Base-by-base conservation (phyloP, 2,329 filamentous ascomycete species). In the Aspergillus ustus region DNA sequence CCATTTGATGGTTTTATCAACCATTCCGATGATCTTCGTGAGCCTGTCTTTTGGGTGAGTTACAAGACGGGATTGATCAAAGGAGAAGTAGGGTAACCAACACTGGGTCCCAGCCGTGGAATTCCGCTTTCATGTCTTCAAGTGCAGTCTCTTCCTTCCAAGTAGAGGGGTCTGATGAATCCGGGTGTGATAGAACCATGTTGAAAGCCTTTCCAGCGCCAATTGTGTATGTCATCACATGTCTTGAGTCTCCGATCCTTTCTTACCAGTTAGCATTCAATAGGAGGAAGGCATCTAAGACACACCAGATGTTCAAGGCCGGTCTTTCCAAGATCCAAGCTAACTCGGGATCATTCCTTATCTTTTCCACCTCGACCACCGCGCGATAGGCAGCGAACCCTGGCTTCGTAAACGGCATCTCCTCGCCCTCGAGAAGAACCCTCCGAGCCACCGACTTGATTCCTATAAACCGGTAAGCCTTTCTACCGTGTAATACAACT, bases 151-250 rank as follows among this genome's bases (percentile, higher is more conserved):
- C 43, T 43, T 63, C 13, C 60, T 69, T 71, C 74, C 76, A 5
- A 4, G 69, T 73, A 1, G 66, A 57, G 0, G 76, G 72, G 34
- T 80, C 74, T 0, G 68, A 69, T 6, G 68, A 52, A 62, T 82
- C 80, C 8, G 70, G 70, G 63, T 82, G 79, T 6, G 78, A 81
- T 0, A 82, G 67, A 0, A 82, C 80, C 76, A 82, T 78, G 63
- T 82, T 82, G 69, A 82, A 82, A 0, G 77, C 72, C 49, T 77
- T 73, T 2, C 79, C 78, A 1, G 69, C 70, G 1, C 78, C 72
- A 9, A 83, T 83, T 0, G 79, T 65, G 45, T 70, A 70, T 13
- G 69, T 77, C 78, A 83, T 83, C 13, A 80, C 78, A 60, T 83
- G 80, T 1, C 78, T 66, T 7, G 63, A 61, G 45, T 71, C 61